These are phyloP conservation scores for Cucumis melo DNA, from an alignment of 306 rosid species.

Conservation along the genomic window DNA sequence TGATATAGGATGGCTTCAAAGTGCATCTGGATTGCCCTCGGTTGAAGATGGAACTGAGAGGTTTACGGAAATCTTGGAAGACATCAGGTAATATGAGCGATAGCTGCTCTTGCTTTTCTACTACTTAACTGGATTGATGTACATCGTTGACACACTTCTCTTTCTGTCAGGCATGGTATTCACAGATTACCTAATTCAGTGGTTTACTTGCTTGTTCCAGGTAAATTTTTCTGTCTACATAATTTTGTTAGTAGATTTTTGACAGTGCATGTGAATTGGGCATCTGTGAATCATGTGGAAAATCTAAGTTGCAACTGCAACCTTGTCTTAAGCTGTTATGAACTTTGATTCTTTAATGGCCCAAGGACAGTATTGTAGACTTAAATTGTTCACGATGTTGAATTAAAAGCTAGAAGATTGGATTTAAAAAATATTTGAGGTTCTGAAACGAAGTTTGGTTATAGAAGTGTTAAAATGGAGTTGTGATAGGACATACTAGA, in stretches of 20 bases:
- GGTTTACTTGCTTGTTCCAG: slow-evolving; percentile 93
- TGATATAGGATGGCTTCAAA: slow-evolving; percentile 97
- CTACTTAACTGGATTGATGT: neutral
- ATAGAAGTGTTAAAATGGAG: neutral
- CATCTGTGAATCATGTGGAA: neutral
- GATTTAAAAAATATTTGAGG: neutral
- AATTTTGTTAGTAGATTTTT: neutral
- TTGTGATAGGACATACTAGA: neutral
- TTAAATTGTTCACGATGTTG: neutral
- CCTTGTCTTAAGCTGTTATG: neutral
- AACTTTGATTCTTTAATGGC: neutral
- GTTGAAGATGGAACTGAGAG: slow-evolving; percentile 85
- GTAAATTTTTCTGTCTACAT: slow-evolving; percentile 23
- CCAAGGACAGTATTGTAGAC: neutral
- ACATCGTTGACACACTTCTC: slow-evolving; percentile 12
- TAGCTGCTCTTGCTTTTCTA: slow-evolving; percentile 5
- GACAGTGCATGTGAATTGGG: neutral
- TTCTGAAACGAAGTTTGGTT: neutral
- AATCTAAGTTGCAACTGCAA: neutral
- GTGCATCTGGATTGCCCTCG: slow-evolving; percentile 63
- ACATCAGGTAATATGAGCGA: slow-evolving; percentile 36
- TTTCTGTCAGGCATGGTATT: slow-evolving; percentile 73
- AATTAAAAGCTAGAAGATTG: neutral
- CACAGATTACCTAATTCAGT: slow-evolving; percentile 76
- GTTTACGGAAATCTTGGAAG: slow-evolving; percentile 61